A percentile compares a stretch with the other conserved stretches of the same genome.
phyloP scores from a whole-genome alignment of 1,284 basidiomycete genomes.

The Phaffia rhodozyma region DNA sequence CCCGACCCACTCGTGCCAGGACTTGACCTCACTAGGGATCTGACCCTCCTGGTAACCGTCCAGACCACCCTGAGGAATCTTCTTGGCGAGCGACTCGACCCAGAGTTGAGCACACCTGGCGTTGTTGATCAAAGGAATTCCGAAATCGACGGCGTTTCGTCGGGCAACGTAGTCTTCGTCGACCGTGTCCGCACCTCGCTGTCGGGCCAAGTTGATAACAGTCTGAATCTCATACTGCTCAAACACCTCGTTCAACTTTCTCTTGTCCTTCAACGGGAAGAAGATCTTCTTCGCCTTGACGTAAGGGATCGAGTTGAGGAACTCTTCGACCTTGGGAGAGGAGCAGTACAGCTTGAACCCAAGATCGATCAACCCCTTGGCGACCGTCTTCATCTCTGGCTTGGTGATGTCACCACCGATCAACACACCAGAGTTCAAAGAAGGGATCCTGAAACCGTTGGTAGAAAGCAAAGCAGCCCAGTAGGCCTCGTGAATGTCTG shows the following conservation, averaged over 20 bases:
- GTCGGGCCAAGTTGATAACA: conserved; percentile 84
- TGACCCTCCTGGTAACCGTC: conserved; percentile 73
- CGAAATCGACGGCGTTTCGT: conserved; percentile 85
- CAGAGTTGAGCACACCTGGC: conserved; percentile 66
- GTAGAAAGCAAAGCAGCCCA: conserved; percentile 64
- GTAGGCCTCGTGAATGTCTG: conserved; percentile 90
- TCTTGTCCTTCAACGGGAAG: conserved; percentile 95
- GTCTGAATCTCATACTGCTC: conserved; percentile 92
- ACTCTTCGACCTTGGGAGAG: conserved; percentile 64
- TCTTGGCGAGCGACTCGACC: conserved; percentile 76
- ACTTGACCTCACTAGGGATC: conserved; percentile 80
- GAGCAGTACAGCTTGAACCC: conserved; percentile 92
- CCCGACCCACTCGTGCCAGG: conserved; percentile 6
- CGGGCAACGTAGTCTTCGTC: conserved; percentile 97
- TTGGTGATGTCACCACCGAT: conserved; percentile 73
- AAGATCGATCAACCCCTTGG: conserved; percentile 60
- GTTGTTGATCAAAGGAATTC: conserved; percentile 81
- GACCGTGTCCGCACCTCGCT: conserved; percentile 60
- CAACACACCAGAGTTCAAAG: conserved; percentile 66
- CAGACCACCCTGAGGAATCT: conserved; percentile 74
- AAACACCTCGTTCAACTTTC: conserved; percentile 44
- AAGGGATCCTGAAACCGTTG: conserved; percentile 84
- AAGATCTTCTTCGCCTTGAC: conserved; percentile 66
- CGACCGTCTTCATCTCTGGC: conserved; percentile 68
- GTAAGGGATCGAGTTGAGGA: conserved; percentile 70